Conservation (phyloP, 345 rosid genomes). For the Citrus reticulata region DNA sequence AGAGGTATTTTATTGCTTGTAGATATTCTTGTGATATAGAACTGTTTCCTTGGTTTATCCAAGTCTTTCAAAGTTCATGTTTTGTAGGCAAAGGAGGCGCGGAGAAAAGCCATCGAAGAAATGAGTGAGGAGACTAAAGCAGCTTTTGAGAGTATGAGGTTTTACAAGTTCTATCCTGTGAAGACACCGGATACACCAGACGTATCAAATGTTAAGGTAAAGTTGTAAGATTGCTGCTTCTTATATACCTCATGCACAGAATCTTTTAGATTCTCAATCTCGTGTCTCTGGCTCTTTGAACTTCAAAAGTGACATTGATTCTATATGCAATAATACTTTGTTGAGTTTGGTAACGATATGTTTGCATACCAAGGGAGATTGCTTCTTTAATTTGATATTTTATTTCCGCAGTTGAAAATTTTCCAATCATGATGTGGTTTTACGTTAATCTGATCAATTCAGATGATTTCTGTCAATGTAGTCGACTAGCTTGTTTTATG, state of each 20-base stretch:
- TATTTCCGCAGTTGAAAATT: background rate
- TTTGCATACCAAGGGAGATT: background rate
- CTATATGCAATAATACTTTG: background rate
- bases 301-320: background rate
- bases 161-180: conserved; percentile 93
- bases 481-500: background rate
- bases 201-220: conserved; percentile 67
- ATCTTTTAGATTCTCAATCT: background rate
- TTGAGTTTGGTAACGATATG: background rate
- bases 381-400: background rate
- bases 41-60: background rate
- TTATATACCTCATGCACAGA: background rate
- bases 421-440: background rate
- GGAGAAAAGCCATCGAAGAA: conserved; percentile 70
- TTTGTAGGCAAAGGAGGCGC: conserved; percentile 79
- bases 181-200: conserved; percentile 71
- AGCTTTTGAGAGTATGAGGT: conserved; percentile 66
- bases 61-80: conserved; percentile 12
- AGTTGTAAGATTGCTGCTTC: background rate
- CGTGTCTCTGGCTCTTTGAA: background rate
- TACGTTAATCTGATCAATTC: background rate
- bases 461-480: background rate
- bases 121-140: conserved; percentile 72
- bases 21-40: background rate
- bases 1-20: conserved; percentile 44